Base-by-base conservation (phyloP, 768 basidiomycete genomes). In the Lyophyllum semitale region DNA sequence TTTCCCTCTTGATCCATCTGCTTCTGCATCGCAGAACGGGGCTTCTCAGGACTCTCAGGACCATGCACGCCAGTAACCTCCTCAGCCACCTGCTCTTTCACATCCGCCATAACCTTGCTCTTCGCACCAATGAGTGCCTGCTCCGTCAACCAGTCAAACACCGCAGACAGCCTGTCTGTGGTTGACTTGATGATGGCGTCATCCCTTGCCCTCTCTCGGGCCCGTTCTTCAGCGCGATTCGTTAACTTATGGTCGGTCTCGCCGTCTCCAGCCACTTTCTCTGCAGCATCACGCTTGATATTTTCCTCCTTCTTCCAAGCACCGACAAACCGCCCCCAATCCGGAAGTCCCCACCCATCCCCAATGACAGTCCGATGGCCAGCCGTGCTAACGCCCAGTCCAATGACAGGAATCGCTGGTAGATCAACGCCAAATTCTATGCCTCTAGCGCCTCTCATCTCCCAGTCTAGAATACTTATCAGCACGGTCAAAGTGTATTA, bases 361-460 rank as follows among this genome's bases (percentile, higher is more conserved):
- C 71, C 70, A 27, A 11, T 45, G 62, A 29, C 23, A 61, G 48
- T 25, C 53, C 54, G 18, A 51, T 52, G 51, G 20, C 58, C 57
- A 17, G 51, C n/a, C 5, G 48, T 30, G 18, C 59, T 62, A 11
- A 54, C 61, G 18, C 73, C 75, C 26, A 79, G 60, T 45, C 78
- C 71, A 63, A 82, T 68, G 32, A 73, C 70, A 52, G 80, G 72
- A 27, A 79, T 73, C 26, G 77, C 82, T 18, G 80, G 82, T 17
- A 84, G 68, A 59, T 90, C 84, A 1, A 87, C 75, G 43, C 77
- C 84, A 45, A 83, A 77, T 53, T 88, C 90, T 61, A 87, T 74
- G 3, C 94, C 92, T n/a, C 88, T 73, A 20, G 92, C 87, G 0
- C 96, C 97, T 58, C 97, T 75, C 68, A 98, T 82, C 63, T 96